phyloP scores from a whole-genome alignment of 345 rosid genomes.

The Aquilaria malaccensis region DNA sequence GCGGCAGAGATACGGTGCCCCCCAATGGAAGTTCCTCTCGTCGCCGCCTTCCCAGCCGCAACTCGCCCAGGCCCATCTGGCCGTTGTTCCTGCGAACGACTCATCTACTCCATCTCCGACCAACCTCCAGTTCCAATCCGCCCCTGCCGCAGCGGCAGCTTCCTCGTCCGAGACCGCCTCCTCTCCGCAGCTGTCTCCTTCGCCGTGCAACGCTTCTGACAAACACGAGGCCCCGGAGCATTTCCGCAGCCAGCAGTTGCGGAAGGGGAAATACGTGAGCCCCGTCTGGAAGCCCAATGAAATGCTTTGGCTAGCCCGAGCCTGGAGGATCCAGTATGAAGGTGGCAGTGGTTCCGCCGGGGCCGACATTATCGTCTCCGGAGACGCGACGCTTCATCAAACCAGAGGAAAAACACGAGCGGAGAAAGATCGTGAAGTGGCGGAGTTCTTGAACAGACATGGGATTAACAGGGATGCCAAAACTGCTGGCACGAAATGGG shows the following conservation, averaged over 20 bases:
- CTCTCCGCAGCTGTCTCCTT: conserved; percentile 60
- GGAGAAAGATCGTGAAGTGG: conserved; percentile 93
- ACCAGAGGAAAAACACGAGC: conserved; percentile 86
- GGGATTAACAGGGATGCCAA: conserved; percentile 85
- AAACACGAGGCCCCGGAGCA: conserved; percentile 39
- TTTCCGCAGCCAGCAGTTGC: conserved; percentile 50
- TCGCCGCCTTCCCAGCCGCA: conserved; percentile 43
- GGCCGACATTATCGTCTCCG: conserved; percentile 8
- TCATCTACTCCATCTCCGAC: conserved; percentile 43
- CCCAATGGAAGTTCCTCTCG: conserved; percentile 76
- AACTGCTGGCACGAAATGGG: conserved; percentile 98
- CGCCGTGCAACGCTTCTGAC: conserved; percentile 39
- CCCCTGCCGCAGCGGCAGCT: conserved; percentile 28
- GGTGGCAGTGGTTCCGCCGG: conserved; percentile 34
- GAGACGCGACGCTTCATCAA: conserved; percentile 21
- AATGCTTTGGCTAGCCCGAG: conserved; percentile 95
- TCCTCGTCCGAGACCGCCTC: conserved; percentile 89
- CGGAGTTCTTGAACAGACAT: conserved; percentile 70
- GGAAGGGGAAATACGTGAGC: conserved; percentile 94
- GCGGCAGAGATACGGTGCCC: conserved; percentile 51
- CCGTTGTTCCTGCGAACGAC: conserved; percentile 20
- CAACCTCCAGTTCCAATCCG: conserved; percentile 23
- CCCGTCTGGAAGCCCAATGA: conserved; percentile 99
- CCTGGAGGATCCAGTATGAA: conserved; percentile 86
- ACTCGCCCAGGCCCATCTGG: conserved; percentile 23